Percentiles rank a stretch among this genome's conserved stretches.
phyloP scores from a whole-genome alignment of 306 rosid species.

The Vigna mungo region DNA sequence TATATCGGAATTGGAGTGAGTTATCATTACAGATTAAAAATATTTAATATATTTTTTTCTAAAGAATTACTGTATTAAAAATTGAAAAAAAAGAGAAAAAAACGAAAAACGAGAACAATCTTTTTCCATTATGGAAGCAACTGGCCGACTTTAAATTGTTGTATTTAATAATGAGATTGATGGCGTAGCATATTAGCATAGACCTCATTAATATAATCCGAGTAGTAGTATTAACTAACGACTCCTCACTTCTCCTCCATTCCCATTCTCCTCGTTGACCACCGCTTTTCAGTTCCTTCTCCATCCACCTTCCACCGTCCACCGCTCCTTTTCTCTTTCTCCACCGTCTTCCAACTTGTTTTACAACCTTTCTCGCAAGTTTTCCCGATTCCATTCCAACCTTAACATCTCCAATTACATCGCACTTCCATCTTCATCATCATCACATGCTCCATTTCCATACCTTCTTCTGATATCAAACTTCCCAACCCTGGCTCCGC shows the following conservation, averaged over 20 bases:
- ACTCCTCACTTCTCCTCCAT: constrained; percentile 31
- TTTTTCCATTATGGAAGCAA: constrained; percentile 30
- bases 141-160: constrained; percentile 18
- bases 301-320: not conserved
- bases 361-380: constrained; percentile 40
- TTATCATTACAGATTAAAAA: too few relatives aligned
- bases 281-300: not conserved
- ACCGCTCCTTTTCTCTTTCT: constrained; percentile 25
- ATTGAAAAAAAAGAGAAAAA: too few relatives aligned
- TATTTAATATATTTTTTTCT: too few relatives aligned
- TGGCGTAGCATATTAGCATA: not conserved
- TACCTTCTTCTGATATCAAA: not conserved
- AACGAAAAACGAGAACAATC: not conserved
- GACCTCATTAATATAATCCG: constrained; percentile 17
- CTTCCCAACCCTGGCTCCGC: constrained; percentile 60
- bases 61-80: too few relatives aligned
- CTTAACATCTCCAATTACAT: constrained; percentile 11
- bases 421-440: not conserved
- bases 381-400: constrained; percentile 50
- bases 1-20: too few relatives aligned
- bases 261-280: constrained; percentile 40
- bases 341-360: constrained; percentile 35
- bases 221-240: not conserved
- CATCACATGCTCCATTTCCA: too few relatives aligned
- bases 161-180: not conserved